Evolutionary conservation across 139 green algal species (phyloP), one percentile per base, ranked within the genome.

Genomic region (Pycnococcus provasolii): DNA sequence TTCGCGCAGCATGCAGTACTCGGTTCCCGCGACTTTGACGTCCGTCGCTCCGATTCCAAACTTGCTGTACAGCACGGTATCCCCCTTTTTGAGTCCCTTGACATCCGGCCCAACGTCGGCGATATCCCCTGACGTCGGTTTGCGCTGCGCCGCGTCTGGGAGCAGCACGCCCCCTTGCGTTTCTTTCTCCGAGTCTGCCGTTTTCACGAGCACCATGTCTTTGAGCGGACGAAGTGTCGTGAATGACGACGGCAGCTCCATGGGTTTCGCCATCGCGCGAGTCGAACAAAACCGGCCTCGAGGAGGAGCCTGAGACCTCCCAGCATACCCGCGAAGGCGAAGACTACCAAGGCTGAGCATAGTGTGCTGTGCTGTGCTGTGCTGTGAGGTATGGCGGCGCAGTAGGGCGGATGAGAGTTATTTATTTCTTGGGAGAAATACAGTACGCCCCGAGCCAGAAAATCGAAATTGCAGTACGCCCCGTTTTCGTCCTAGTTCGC

Each of bases 1-100:
- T 66, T 96, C 91, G 7, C 84, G 67, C 43, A 97, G 88, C 1
- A 97, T 74, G 65, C 91, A 84, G 72, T 91, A 91, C 54, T 83
- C 63, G 44, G 87, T 64, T 0, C 76, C 87, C 9, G 58, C 70
- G 54, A 94, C 13, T 62, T 87, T 80, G 4, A 97, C 15, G 61
- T 97, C 91, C 2, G 81, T 89, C 59, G 83, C 86, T 39, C 90
- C 91, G 65, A 97, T 89, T 42, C 91, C 91, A 76, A 96, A 97
- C 73, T 96, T 96, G 83, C 70, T 87, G 83, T 96, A 97, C 39
- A 97, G 67, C 7, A 97, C 80, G 58, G 84, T 89, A 39, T 89
- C 72, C 53, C 83, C 83, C 43, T 64, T 57, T n/a, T 82, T 80
- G 3, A 89, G 48, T 4, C n/a, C 47, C 37, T 47, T 40, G 64